Evolutionary conservation across 2,329 filamentous ascomycete genomes (phyloP).

Genomic region (Pestalotiopsis sp.): DNA sequence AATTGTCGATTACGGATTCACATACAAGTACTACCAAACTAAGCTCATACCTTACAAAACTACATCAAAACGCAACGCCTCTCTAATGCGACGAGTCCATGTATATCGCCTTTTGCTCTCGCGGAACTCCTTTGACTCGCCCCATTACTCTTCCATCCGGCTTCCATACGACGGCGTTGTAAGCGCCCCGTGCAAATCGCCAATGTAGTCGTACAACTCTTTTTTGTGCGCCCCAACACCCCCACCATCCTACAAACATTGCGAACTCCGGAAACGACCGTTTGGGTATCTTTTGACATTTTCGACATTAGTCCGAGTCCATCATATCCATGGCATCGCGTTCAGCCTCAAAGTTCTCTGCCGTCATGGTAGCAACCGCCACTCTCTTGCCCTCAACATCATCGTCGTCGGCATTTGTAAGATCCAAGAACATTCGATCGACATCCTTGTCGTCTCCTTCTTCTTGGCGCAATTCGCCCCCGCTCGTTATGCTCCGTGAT

Average conservation of each 20-base stretch:
- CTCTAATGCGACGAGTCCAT: conserved; percentile 27
- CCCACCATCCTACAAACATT: neutral
- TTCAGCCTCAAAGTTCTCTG: conserved; percentile 35
- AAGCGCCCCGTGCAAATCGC: neutral
- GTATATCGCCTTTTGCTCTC: conserved; percentile 15
- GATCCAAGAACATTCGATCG: conserved; percentile 58
- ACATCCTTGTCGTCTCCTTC: conserved; percentile 51
- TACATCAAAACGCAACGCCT: conserved; percentile 23
- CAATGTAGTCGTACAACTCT: neutral
- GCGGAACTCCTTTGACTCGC: conserved; percentile 14
- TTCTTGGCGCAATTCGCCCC: conserved; percentile 22
- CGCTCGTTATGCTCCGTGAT: conserved; percentile 27
- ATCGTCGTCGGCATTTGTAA: conserved; percentile 55
- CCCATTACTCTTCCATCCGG: neutral
- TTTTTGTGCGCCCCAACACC: neutral
- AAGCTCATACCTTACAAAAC: neutral
- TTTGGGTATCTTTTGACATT: neutral
- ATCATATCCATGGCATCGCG: conserved; percentile 36
- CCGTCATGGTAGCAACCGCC: conserved; percentile 33
- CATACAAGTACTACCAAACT: neutral
- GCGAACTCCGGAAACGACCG: neutral
- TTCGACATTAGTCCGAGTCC: conserved; percentile 23
- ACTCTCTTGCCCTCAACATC: conserved; percentile 40
- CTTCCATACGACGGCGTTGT: neutral
- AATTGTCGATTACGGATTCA: too few relatives aligned